phyloP scores from a whole-genome alignment of 257 asterid species.

The Solanum lignicaule region DNA sequence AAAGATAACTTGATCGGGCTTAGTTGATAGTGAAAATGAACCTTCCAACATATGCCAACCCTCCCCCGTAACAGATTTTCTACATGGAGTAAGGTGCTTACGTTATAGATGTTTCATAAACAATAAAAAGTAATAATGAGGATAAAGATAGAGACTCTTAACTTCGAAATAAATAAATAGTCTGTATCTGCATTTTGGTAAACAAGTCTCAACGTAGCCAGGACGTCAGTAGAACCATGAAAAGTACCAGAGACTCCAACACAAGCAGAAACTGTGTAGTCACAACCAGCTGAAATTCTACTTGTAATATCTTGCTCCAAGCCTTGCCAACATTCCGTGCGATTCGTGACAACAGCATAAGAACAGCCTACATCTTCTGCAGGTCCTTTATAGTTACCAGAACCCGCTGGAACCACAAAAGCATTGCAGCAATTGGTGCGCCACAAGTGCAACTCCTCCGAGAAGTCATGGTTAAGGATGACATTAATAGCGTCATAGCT shows the following conservation, averaged over 20 bases:
- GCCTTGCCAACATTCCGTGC: slow-evolving; percentile 80
- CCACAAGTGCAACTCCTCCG: slow-evolving; percentile 71
- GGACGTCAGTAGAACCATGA: slow-evolving; percentile 39
- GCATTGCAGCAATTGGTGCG: slow-evolving; percentile 57
- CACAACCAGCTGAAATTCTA: slow-evolving; percentile 40
- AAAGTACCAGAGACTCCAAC: slow-evolving; percentile 52
- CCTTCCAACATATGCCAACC: slow-evolving; percentile 72
- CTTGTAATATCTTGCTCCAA: slow-evolving; percentile 75
- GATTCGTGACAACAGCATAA: slow-evolving; percentile 53
- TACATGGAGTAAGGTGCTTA: slow-evolving; percentile 16
- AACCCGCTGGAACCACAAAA: slow-evolving; percentile 41
- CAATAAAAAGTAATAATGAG: not conserved
- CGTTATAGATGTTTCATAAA: slow-evolving; percentile 3
- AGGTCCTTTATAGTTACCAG: slow-evolving; percentile 20
- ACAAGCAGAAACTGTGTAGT: slow-evolving; percentile 48
- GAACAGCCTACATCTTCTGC: slow-evolving; percentile 19
- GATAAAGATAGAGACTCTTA: not conserved
- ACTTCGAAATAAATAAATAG: slow-evolving; percentile 73
- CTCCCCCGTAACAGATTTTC: slow-evolving; percentile 44
- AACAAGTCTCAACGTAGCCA: slow-evolving; percentile 70
- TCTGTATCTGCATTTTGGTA: slow-evolving; percentile 30
- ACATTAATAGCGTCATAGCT: slow-evolving; percentile 24
- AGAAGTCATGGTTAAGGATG: slow-evolving; percentile 73
- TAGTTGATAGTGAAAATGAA: slow-evolving; percentile 42
- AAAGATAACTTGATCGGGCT: slow-evolving; percentile 52